Evolutionary conservation across 1,284 basidiomycete species (phyloP).

Genomic region (Leccinum cinnamomeum): DNA sequence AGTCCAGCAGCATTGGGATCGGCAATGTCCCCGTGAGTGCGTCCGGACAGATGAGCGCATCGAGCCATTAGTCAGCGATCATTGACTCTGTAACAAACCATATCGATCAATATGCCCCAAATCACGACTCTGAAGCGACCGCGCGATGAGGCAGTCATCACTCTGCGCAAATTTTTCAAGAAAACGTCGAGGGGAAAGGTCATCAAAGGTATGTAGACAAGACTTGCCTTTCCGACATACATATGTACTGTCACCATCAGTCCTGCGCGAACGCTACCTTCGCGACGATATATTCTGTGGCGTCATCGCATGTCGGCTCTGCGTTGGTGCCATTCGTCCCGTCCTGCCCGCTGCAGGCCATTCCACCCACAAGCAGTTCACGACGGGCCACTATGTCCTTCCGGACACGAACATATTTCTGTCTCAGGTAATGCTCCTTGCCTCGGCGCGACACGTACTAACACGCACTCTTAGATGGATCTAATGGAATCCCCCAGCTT

Average conservation of each 20-base stretch:
- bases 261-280: slow-evolving; percentile 94
- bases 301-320: slow-evolving; percentile 68
- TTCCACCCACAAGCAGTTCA: slow-evolving; percentile 51
- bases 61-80: too few species aligned
- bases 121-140: slow-evolving; percentile 82
- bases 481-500: slow-evolving; percentile 79
- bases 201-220: slow-evolving; percentile 65
- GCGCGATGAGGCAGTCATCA: slow-evolving; percentile 68
- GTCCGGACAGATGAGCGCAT: too few species aligned
- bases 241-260: slow-evolving; percentile 38
- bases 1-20: too few species aligned
- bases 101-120: slow-evolving; percentile 23
- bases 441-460: slow-evolving; percentile 1
- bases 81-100: too few species aligned
- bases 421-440: slow-evolving; percentile 55
- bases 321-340: slow-evolving; percentile 41
- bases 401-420: slow-evolving; percentile 97
- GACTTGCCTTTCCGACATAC: background rate
- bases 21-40: too few species aligned
- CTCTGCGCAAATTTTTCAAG: slow-evolving; percentile 89
- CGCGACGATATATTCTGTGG: slow-evolving; percentile 95
- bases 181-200: slow-evolving; percentile 96
- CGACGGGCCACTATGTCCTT: slow-evolving; percentile 79
- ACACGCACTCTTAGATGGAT: slow-evolving; percentile 71
- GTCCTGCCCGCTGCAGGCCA: slow-evolving; percentile 54